A percentile compares a stretch with the other conserved stretches of the same genome.
Conservation (phyloP, 2,329 filamentous ascomycete species). For the Neopestalotiopsis sp. region DNA sequence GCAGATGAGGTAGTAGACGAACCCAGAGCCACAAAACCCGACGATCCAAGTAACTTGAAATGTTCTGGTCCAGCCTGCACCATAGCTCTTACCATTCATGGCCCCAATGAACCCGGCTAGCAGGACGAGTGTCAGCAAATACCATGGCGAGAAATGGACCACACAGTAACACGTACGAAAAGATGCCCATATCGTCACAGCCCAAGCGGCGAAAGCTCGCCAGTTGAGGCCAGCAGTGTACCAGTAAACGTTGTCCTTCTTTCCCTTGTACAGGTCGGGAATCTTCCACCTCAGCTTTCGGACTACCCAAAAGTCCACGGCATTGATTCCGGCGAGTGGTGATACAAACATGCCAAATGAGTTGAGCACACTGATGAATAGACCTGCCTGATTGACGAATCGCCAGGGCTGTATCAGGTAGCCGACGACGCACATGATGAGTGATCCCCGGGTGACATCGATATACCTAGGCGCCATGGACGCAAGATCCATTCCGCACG, state of each 20-base stretch:
- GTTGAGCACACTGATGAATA: slow-evolving; percentile 20
- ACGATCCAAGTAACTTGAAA: slow-evolving; percentile 21
- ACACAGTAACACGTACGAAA: slow-evolving; percentile 14
- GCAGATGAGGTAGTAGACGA: slow-evolving; percentile 21
- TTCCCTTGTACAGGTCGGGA: slow-evolving; percentile 25
- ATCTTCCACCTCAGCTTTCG: slow-evolving; percentile 25
- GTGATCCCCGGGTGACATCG: slow-evolving; percentile 24
- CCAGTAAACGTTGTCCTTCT: slow-evolving; percentile 25
- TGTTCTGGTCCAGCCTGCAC: slow-evolving; percentile 14
- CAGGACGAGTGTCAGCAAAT: neutral
- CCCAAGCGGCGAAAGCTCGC: slow-evolving; percentile 20
- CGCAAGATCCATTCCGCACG: slow-evolving; percentile 23
- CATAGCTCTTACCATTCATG: slow-evolving; percentile 18
- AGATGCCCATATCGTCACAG: slow-evolving; percentile 15
- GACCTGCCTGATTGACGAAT: slow-evolving; percentile 20
- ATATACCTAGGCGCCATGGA: slow-evolving; percentile 25
- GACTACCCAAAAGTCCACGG: slow-evolving; percentile 26
- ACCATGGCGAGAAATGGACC: neutral
- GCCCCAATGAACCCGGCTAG: slow-evolving; percentile 18
- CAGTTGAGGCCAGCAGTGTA: slow-evolving; percentile 21
- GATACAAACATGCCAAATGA: slow-evolving; percentile 21
- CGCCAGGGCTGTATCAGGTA: slow-evolving; percentile 21
- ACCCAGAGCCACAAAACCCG: slow-evolving; percentile 17
- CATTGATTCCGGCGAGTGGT: slow-evolving; percentile 24
- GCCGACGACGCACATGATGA: slow-evolving; percentile 25